Base-by-base conservation (phyloP, 805 yeast genomes). In the Peterozyma xylosa region DNA sequence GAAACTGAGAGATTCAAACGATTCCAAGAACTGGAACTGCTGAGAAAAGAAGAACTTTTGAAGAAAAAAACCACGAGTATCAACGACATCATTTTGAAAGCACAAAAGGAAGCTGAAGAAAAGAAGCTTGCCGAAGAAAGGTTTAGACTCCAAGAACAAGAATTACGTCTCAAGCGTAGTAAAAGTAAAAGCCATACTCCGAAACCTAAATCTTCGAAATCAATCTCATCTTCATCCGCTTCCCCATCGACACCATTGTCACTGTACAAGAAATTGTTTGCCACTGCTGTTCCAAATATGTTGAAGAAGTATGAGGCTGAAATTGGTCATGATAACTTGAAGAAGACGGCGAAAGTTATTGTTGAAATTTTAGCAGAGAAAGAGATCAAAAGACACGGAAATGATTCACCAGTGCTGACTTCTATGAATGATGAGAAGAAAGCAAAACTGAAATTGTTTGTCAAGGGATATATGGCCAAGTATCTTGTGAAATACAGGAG, bases 321-420 rank as follows among this genome's bases (percentile, higher is more conserved):
- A 43, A 68, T 91, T 17, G 89, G 88, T 4, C 80, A 78, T 46
- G 95, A 85, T 4, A 71, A 78, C 45, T 56, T 87, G 42, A 91
- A 90, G 62, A 73, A 73, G 34, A 83, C 89, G 62, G 86, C 96
- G 2, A 75, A 78, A 48, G 96, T 89, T 41, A 78, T 91, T 45
- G 88, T 82, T 5, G 74, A 79, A 49, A 63, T 68, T 0, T 66
- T 93, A 37, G 76, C 80, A 0, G 70, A 72, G 4, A 93, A 91
- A 58, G 97, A 88, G 59, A 40, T 73, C 45, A 73, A 71, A 46
- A 66, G 74, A 42, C 71, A 64, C 43, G 39, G 50, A 1, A 54
- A 44, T 34, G 35, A 53, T 1, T 21, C 27, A 21, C 27, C 27
- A 21, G 79, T 81, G 3, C 83, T 88, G 1, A 51, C 54, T 11